These are phyloP conservation scores for Phellopilus nigrolimitatus DNA, from an alignment of 1,284 basidiomycete species.

Conservation along the genomic window DNA sequence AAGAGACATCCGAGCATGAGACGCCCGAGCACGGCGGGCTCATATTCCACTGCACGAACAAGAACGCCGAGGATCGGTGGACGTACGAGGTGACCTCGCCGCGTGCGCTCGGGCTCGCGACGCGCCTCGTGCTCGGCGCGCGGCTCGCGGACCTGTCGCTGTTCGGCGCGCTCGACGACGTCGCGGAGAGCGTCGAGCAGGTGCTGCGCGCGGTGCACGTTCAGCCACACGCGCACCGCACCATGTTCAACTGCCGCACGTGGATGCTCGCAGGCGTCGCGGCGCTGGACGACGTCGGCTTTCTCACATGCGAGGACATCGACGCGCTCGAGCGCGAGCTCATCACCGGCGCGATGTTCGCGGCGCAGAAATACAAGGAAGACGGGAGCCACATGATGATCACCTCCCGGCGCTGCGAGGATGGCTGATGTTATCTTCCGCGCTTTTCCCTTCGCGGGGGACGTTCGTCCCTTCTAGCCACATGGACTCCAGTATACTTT, in stretches of 20 bases:
- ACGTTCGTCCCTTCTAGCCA: too few relatives aligned
- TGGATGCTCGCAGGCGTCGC: constrained; percentile 10
- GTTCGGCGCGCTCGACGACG: background rate
- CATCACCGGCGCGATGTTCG: background rate
- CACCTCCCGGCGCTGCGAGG: constrained; percentile 1
- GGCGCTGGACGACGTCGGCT: constrained; percentile 6
- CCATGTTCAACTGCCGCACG: constrained; percentile 1
- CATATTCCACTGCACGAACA: constrained; percentile 2
- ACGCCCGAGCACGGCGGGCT: background rate
- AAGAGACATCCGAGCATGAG: background rate
- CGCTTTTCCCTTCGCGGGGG: too few relatives aligned
- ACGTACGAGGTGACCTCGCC: constrained; percentile 7
- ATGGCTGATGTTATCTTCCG: too few relatives aligned
- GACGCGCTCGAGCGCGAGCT: constrained; percentile 10
- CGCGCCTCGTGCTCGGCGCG: constrained; percentile 6
- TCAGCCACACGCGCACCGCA: background rate
- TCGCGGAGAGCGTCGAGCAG: background rate
- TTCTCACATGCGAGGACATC: background rate
- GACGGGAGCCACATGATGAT: constrained; percentile 9
- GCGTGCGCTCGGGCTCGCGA: background rate
- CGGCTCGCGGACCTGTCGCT: constrained; percentile 5
- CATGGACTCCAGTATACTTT: too few relatives aligned
- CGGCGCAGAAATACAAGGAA: constrained; percentile 1
- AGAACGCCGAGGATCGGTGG: constrained; percentile 1
- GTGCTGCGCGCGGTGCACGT: constrained; percentile 7